Conservation (phyloP, 2,329 filamentous ascomycete genomes). For the Bipolaris gigantea region DNA sequence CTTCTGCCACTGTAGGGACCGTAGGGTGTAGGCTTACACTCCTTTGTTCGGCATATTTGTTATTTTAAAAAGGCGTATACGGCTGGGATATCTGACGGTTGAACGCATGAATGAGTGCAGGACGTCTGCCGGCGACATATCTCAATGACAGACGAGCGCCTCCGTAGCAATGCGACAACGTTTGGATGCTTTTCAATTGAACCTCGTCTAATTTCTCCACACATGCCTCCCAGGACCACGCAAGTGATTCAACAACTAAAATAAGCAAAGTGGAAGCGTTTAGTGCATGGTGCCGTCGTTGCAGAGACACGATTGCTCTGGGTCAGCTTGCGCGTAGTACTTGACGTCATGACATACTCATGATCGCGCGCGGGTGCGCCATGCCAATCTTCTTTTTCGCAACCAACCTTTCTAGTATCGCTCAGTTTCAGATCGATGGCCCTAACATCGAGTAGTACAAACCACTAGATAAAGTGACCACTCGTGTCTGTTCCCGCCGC, state of each 20-base stretch:
- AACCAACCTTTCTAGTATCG: slow-evolving; percentile 1
- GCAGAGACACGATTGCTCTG: background rate
- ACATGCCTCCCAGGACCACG: background rate
- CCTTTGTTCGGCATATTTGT: slow-evolving; percentile 15
- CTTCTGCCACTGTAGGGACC: slow-evolving; percentile 15
- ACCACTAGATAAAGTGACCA: background rate
- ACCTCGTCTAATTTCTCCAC: background rate
- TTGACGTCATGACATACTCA: slow-evolving; percentile 13
- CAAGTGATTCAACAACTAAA: background rate
- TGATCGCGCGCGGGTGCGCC: background rate
- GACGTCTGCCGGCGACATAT: slow-evolving; percentile 10
- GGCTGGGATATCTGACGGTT: slow-evolving; percentile 8
- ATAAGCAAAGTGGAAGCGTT: background rate
- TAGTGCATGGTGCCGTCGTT: background rate
- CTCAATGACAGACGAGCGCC: slow-evolving; percentile 7
- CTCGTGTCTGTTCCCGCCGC: background rate
- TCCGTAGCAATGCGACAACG: slow-evolving; percentile 12
- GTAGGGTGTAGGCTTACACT: slow-evolving; percentile 16
- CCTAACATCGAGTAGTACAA: background rate
- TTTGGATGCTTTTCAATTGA: slow-evolving; percentile 6
- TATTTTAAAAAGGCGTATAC: slow-evolving; percentile 9
- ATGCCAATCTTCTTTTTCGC: slow-evolving; percentile 1
- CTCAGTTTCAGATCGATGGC: slow-evolving; percentile 6
- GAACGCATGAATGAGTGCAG: slow-evolving; percentile 8
- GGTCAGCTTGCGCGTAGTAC: background rate